Evolutionary conservation across 371 early-diverging fungal genomes (phyloP).

Genomic region (Mortierella sp.): DNA sequence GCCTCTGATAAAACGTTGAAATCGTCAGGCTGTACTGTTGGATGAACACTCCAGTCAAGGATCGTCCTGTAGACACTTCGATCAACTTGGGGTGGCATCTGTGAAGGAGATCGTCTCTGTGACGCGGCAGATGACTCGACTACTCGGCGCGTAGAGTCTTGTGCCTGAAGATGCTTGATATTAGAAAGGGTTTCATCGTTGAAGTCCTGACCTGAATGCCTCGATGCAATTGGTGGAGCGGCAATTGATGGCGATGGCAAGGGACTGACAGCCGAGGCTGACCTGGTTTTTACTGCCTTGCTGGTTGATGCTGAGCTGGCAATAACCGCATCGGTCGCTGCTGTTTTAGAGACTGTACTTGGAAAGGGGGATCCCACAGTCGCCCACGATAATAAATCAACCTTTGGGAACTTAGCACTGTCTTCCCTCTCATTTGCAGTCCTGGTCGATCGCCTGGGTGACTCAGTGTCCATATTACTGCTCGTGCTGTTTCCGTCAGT

Average conservation of each 20-base stretch:
- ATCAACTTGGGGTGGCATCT: constrained; percentile 8
- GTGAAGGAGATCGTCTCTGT: constrained; percentile 12
- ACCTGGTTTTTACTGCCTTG: not conserved
- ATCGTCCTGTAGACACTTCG: constrained; percentile 28
- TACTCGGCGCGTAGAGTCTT: not conserved
- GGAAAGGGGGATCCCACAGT: not conserved
- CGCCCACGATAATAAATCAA: not conserved
- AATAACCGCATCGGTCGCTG: not conserved
- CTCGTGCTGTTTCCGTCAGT: no score
- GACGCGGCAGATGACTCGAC: not conserved
- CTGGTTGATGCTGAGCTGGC: no score
- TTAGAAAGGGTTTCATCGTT: not conserved
- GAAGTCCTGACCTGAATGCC: not conserved
- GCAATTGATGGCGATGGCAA: not conserved
- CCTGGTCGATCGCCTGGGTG: no score
- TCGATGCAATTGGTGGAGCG: not conserved
- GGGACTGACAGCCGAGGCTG: not conserved
- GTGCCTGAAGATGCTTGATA: not conserved
- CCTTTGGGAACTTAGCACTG: not conserved
- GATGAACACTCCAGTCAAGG: constrained; percentile 45
- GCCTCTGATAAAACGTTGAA: constrained; percentile 14
- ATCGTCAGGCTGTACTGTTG: constrained; percentile 31
- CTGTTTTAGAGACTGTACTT: not conserved
- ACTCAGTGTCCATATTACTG: no score
- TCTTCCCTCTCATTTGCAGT: no score